phyloP scores from a whole-genome alignment of 1,284 basidiomycete genomes.

The Trichosporon sp. region DNA sequence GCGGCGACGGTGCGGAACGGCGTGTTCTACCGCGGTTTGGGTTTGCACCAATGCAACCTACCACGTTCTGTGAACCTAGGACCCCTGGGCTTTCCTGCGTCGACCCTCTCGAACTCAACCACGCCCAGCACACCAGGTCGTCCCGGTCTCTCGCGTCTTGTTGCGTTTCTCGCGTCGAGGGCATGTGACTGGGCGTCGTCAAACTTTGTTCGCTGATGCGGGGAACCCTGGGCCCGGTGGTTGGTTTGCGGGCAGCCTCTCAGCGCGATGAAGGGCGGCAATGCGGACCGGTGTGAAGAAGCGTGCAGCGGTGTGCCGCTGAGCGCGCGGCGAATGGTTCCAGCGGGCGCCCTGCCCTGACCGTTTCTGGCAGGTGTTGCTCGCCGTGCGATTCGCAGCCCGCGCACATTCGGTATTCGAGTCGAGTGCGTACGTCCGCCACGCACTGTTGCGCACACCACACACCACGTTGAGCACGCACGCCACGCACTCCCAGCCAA shows the following conservation, averaged over 20 bases:
- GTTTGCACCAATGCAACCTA: not conserved
- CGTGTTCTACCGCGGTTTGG: not conserved
- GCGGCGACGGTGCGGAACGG: not conserved
- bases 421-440: not conserved
- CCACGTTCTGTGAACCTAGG: not conserved
- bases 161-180: not conserved
- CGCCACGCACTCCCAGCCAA: not conserved
- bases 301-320: too few species aligned
- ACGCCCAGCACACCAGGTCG: not conserved
- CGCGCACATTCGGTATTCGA: not conserved
- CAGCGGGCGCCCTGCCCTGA: conserved; percentile 12
- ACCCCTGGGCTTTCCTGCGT: not conserved
- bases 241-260: not conserved
- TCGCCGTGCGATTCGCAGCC: not conserved
- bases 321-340: not conserved
- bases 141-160: not conserved
- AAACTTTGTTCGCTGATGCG: not conserved
- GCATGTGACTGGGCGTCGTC: not conserved
- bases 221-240: not conserved
- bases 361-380: not conserved
- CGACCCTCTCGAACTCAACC: too few species aligned
- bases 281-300: too few species aligned
- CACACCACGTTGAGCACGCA: not conserved
- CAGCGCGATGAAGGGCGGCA: too few species aligned
- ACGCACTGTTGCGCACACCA: conserved; percentile 1